Evolutionary conservation across 139 green algal genomes (phyloP).

Genomic region (Pleodorina starrii): DNA sequence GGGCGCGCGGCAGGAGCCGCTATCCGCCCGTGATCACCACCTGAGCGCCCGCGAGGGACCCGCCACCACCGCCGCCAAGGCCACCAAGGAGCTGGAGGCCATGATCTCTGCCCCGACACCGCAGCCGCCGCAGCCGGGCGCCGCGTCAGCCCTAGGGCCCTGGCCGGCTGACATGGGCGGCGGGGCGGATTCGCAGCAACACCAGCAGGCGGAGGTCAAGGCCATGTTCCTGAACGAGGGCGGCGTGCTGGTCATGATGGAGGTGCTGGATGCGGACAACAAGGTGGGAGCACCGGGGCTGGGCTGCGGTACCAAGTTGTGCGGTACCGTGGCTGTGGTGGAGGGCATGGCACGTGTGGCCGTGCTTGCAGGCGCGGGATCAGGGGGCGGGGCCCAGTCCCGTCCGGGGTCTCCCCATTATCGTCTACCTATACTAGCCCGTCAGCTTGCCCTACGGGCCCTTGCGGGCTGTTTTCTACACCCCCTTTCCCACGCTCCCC

Average conservation of each 20-base stretch:
- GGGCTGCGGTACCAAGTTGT: too few species aligned
- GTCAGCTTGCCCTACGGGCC: too few species aligned
- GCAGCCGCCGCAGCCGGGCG: too few species aligned
- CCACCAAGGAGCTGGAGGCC: not conserved
- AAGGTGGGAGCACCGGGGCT: too few species aligned
- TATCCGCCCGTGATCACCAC: not conserved
- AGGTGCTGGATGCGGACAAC: conserved; percentile 82
- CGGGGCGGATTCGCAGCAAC: conserved; percentile 31
- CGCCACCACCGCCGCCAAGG: conserved; percentile 30
- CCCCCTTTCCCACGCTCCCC: too few species aligned
- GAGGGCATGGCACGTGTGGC: too few species aligned
- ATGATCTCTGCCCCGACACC: conserved; percentile 35
- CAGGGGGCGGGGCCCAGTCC: too few species aligned
- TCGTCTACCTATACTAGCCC: too few species aligned
- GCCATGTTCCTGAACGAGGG: conserved; percentile 74
- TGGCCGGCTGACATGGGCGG: conserved; percentile 12
- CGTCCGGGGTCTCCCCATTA: too few species aligned
- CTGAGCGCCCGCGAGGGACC: not conserved
- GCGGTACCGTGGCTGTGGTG: too few species aligned
- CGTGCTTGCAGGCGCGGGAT: too few species aligned
- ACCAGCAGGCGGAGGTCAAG: conserved; percentile 52
- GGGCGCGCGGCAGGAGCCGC: conserved; percentile 42
- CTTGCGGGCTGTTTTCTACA: too few species aligned
- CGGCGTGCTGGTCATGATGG: conserved; percentile 77
- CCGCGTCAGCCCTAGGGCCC: not conserved